These are phyloP conservation scores for Cornus suecica DNA, from an alignment of 148 eudicot species.

Conservation along the genomic window DNA sequence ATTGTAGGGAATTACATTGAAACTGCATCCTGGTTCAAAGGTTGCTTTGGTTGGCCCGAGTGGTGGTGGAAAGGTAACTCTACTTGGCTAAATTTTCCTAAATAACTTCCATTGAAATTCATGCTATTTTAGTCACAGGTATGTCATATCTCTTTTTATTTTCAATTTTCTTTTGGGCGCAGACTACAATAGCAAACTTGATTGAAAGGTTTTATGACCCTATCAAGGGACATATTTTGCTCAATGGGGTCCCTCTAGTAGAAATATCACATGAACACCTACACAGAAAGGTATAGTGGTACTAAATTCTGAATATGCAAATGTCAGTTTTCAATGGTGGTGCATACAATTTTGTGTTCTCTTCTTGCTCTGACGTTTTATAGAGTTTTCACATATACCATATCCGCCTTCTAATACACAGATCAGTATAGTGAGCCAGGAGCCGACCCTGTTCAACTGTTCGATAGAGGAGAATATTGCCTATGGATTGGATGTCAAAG, in stretches of 20 bases:
- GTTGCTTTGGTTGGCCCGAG: conserved; percentile 97
- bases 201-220: conserved; percentile 91
- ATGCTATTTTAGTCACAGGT: no score
- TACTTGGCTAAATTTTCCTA: not conserved
- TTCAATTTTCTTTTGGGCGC: conserved; percentile 17
- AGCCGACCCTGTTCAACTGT: conserved; percentile 92
- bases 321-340: not conserved
- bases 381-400: not conserved
- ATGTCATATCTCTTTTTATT: no score
- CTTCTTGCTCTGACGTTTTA: not conserved
- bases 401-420: conserved; percentile 18
- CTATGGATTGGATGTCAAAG: conserved; percentile 78
- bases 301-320: not conserved
- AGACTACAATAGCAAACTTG: conserved; percentile 94
- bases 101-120: no score
- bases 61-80: conserved; percentile 88
- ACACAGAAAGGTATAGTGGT: conserved; percentile 61
- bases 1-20: conserved; percentile 71
- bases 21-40: conserved; percentile 73
- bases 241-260: conserved; percentile 68
- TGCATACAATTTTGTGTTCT: not conserved
- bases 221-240: conserved; percentile 67
- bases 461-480: conserved; percentile 89
- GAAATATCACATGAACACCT: conserved; percentile 76
- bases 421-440: conserved; percentile 97